Conservation (phyloP, 192 early-diverging fungal species). For the Gryganskiella cystojenkinii region DNA sequence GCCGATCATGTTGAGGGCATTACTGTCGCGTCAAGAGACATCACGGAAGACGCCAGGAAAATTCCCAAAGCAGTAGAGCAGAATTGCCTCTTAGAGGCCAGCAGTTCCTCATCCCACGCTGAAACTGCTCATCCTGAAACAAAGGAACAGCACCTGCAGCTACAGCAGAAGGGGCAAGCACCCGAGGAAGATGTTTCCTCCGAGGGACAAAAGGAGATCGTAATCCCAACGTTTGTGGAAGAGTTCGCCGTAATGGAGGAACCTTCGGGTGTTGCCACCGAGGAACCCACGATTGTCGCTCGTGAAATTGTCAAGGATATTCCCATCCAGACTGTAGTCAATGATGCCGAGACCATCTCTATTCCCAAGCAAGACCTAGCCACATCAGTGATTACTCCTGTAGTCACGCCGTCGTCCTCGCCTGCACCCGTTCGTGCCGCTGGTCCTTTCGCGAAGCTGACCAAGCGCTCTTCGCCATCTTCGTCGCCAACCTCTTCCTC, state of each 20-base stretch:
- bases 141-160: neutral
- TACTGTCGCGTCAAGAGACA: neutral
- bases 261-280: no score
- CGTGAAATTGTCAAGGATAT: no score
- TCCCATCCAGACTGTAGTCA: neutral
- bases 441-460: constrained; percentile 25
- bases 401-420: neutral
- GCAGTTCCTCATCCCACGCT: constrained; percentile 8
- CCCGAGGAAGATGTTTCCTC: constrained; percentile 1
- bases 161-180: neutral
- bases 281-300: no score
- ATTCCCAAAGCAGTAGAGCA: neutral
- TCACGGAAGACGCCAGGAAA: constrained; percentile 25
- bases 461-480: constrained; percentile 14
- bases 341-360: no score
- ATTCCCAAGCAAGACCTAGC: neutral
- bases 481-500: neutral
- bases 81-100: neutral
- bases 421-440: neutral
- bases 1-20: neutral
- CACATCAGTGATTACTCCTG: neutral
- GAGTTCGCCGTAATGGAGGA: no score
- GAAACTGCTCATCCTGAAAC: no score
- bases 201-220: no score
- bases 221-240: no score